Conservation (phyloP, 768 basidiomycete species). For the Lyophyllum shimeji region DNA sequence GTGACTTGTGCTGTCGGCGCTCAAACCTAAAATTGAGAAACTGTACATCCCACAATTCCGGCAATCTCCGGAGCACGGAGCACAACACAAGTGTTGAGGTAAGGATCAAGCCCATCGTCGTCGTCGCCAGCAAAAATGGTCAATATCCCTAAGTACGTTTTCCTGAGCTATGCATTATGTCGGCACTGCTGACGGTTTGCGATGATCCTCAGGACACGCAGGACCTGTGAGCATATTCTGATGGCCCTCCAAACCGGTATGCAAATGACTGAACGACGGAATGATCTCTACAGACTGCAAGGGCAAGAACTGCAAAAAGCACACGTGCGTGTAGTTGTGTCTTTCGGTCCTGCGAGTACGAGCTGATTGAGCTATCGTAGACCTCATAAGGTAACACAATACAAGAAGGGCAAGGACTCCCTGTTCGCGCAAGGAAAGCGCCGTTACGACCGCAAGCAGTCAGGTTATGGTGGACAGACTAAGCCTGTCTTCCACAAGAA, state of each 20-base stretch:
- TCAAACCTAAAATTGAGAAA: constrained; percentile 31
- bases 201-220: constrained; percentile 65
- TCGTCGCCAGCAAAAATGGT: constrained; percentile 71
- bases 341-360: background rate
- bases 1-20: constrained; percentile 3
- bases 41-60: constrained; percentile 36
- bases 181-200: constrained; percentile 13
- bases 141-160: constrained; percentile 89
- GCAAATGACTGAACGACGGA: constrained; percentile 8
- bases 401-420: constrained; percentile 99
- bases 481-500: constrained; percentile 99
- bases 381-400: constrained; percentile 99
- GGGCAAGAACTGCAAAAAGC: constrained; percentile 95
- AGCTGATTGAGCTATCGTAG: constrained; percentile 37
- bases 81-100: constrained; percentile 31
- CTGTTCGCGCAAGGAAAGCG: constrained; percentile 98
- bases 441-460: constrained; percentile 99
- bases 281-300: constrained; percentile 69
- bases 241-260: background rate
- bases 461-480: constrained; percentile 99
- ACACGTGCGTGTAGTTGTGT: constrained; percentile 68
- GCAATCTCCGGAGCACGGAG: constrained; percentile 31
- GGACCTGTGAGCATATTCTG: constrained; percentile 77
- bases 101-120: constrained; percentile 33
- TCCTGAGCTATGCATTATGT: background rate